Conservation (phyloP, 2,329 filamentous ascomycete genomes). For the Verticillium longisporum region DNA sequence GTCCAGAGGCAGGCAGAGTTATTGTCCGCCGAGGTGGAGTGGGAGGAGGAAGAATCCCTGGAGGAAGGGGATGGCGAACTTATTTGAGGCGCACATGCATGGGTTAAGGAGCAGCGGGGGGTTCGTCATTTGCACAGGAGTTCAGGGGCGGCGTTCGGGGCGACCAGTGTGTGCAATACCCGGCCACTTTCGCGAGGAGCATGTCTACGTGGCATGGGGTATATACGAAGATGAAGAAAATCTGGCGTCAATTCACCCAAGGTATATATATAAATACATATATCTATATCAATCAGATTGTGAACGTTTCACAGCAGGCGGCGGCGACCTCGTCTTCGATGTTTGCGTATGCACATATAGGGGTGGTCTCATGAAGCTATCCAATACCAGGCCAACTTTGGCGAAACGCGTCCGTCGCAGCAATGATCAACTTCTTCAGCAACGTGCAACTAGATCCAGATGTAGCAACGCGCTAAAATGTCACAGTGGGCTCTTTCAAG, state of each 20-base stretch:
- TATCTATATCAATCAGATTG: no score
- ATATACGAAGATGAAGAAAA: neutral
- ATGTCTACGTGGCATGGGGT: neutral
- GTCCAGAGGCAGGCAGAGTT: constrained; percentile 56
- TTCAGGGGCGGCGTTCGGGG: neutral
- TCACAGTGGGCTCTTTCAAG: neutral
- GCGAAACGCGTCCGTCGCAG: neutral
- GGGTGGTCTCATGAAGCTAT: neutral
- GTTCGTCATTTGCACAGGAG: neutral
- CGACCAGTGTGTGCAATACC: neutral
- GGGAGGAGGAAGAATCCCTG: constrained; percentile 48
- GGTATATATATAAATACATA: no score
- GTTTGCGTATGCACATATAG: neutral
- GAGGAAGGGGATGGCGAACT: constrained; percentile 51
- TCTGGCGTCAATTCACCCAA: no score
- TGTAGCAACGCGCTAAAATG: neutral
- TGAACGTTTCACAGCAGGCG: neutral
- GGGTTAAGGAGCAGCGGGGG: neutral
- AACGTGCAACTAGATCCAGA: neutral
- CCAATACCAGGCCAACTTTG: neutral
- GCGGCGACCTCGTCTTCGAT: neutral
- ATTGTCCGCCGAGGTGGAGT: constrained; percentile 48
- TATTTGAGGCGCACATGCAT: constrained; percentile 18
- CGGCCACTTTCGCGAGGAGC: neutral
- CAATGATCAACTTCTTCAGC: neutral